phyloP scores from a whole-genome alignment of 108 stramenopile genomes.

The Skeletonema costatum region DNA sequence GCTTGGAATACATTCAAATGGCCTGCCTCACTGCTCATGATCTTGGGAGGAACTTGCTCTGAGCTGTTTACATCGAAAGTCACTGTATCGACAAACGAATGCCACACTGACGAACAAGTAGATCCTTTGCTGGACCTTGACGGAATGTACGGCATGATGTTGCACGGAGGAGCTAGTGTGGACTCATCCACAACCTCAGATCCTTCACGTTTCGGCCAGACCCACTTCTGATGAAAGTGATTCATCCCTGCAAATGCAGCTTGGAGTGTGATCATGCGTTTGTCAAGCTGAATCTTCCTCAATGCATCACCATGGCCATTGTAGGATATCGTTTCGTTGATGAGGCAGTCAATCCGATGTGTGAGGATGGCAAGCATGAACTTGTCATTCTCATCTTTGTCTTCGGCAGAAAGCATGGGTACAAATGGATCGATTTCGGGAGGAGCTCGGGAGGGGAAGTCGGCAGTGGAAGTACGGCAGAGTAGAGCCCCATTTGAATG shows the following conservation, averaged over 20 bases:
- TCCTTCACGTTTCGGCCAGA: conserved; percentile 17
- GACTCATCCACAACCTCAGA: background rate
- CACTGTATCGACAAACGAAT: conserved; percentile 8
- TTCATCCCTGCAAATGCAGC: background rate
- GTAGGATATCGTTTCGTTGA: background rate
- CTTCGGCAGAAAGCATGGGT: conserved; percentile 40
- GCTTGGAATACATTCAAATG: conserved; percentile 12
- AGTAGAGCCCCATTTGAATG: conserved; percentile 42
- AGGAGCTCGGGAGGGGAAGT: conserved; percentile 24
- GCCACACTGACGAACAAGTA: conserved; percentile 9
- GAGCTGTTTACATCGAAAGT: background rate
- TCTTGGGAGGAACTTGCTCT: background rate
- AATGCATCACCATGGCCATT: background rate
- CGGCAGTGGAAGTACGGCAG: conserved; percentile 27
- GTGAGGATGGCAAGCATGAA: conserved; percentile 19
- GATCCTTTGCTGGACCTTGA: background rate
- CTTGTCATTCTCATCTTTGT: conserved; percentile 4
- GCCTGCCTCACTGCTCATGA: background rate
- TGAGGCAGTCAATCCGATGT: conserved; percentile 24
- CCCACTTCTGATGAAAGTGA: conserved; percentile 14
- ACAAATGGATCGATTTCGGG: conserved; percentile 40
- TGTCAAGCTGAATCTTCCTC: background rate
- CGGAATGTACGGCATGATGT: conserved; percentile 22
- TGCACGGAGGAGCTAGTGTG: conserved; percentile 19
- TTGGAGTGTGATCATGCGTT: conserved; percentile 2